Evolutionary conservation across 768 basidiomycete species (phyloP).

Genomic region (Leucocoprinus sp.): DNA sequence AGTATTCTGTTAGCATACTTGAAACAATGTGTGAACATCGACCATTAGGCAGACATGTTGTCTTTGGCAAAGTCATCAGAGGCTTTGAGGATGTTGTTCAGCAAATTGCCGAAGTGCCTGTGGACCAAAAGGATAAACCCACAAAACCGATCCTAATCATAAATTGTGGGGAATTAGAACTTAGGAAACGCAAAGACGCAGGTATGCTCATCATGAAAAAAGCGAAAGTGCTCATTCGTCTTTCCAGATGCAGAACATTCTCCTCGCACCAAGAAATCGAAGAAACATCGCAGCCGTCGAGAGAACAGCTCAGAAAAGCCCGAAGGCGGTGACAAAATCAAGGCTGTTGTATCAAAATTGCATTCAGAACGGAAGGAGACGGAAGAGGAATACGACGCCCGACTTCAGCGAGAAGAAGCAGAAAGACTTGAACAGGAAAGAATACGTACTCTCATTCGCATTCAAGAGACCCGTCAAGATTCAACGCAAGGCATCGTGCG

Average conservation of each 20-base stretch:
- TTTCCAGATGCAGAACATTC: background rate
- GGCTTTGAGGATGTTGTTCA: constrained; percentile 55
- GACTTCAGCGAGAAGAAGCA: constrained; percentile 59
- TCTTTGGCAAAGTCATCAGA: constrained; percentile 46
- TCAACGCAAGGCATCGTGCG: constrained; percentile 40
- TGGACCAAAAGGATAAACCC: constrained; percentile 73
- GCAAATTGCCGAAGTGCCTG: constrained; percentile 53
- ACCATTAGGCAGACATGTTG: constrained; percentile 40
- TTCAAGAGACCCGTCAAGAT: constrained; percentile 30
- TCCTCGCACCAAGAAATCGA: constrained; percentile 8
- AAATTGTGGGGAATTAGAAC: constrained; percentile 81
- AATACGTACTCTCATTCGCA: constrained; percentile 39
- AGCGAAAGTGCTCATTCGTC: too few species aligned
- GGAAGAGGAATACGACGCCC: constrained; percentile 65
- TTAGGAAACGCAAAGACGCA: constrained; percentile 31
- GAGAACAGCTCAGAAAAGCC: background rate
- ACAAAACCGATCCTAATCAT: constrained; percentile 54
- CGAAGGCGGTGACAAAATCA: background rate
- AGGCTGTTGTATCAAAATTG: background rate
- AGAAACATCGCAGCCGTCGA: constrained; percentile 13
- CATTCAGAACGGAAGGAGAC: constrained; percentile 33
- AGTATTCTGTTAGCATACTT: constrained; percentile 18
- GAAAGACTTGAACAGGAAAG: constrained; percentile 44
- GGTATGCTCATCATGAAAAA: constrained; percentile 1
- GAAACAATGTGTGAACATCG: constrained; percentile 4